Conservation (phyloP, 139 green algal genomes). For the Ulvella scutata region DNA sequence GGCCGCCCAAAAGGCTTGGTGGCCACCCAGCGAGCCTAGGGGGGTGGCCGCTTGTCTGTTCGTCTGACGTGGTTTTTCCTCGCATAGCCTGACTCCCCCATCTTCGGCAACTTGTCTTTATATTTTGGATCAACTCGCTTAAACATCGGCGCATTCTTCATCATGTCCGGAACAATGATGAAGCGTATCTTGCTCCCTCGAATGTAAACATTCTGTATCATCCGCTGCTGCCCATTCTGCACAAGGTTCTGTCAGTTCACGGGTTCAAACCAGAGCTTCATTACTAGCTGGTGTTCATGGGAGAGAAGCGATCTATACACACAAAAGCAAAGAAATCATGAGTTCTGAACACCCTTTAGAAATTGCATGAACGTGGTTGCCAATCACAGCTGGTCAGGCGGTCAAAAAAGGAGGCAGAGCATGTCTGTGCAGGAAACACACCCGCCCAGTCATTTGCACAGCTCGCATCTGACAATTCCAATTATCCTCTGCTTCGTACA, state of each 20-base stretch:
- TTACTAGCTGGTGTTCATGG: too few species aligned
- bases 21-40: too few species aligned
- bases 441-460: slow-evolving; percentile 69
- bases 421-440: slow-evolving; percentile 9
- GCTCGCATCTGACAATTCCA: slow-evolving; percentile 96
- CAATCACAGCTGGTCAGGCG: too few species aligned
- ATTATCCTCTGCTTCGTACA: slow-evolving; percentile 93
- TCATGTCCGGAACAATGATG: slow-evolving; percentile 96
- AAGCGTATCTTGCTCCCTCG: slow-evolving; percentile 67
- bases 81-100: not conserved
- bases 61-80: slow-evolving; percentile 2
- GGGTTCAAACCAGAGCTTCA: too few species aligned
- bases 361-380: too few species aligned
- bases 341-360: too few species aligned
- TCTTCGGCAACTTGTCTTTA: slow-evolving; percentile 27
- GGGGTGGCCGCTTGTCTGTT: not conserved
- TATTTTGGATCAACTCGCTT: slow-evolving; percentile 94
- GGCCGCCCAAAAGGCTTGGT: too few species aligned
- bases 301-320: too few species aligned
- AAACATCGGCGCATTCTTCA: slow-evolving; percentile 99
- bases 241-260: not conserved
- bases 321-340: too few species aligned
- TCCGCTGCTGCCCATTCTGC: not conserved
- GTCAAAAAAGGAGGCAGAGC: too few species aligned
- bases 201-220: slow-evolving; percentile 71